A percentile compares a stretch with the other conserved stretches of the same genome.
These are phyloP conservation scores for Solanum hybrid DNA, from an alignment of 305 asterid genomes.

Conservation along the genomic window DNA sequence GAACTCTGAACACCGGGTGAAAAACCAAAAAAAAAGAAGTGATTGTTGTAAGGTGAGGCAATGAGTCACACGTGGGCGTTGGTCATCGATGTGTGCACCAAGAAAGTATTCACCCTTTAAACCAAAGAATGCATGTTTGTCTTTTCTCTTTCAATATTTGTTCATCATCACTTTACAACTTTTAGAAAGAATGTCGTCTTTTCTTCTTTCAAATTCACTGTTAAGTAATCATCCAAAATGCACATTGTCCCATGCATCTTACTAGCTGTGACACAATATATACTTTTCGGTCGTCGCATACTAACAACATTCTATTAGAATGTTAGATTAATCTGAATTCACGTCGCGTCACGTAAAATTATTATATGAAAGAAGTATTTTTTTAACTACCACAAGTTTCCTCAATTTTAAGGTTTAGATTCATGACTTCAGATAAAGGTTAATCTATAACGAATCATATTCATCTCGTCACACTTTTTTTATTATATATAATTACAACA, in stretches of 20 bases:
- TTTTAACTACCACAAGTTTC: not conserved
- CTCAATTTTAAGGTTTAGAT: not conserved
- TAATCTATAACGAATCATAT: not conserved
- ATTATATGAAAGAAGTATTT: not conserved
- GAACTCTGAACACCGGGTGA: fast-evolving
- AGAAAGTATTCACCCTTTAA: not conserved
- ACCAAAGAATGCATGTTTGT: not conserved
- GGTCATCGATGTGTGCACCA: not conserved
- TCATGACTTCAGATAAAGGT: not conserved
- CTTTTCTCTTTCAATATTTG: conserved; percentile 5
- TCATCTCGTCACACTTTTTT: not conserved
- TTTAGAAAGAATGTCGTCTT: conserved; percentile 16
- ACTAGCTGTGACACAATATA: conserved; percentile 24
- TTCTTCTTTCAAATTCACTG: conserved; percentile 1
- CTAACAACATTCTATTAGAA: not conserved
- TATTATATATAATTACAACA: not conserved
- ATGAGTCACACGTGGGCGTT: conserved; percentile 1
- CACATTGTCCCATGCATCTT: conserved; percentile 24
- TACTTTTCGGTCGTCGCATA: conserved; percentile 7
- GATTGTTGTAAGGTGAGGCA: not conserved
- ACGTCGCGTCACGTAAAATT: fast-evolving
- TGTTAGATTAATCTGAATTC: not conserved
- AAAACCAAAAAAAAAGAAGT: not conserved
- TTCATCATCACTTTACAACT: conserved; percentile 3
- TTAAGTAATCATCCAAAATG: conserved; percentile 5